Base-by-base conservation (phyloP, 116 monocot genomes). In the Thalassia testudinum region DNA sequence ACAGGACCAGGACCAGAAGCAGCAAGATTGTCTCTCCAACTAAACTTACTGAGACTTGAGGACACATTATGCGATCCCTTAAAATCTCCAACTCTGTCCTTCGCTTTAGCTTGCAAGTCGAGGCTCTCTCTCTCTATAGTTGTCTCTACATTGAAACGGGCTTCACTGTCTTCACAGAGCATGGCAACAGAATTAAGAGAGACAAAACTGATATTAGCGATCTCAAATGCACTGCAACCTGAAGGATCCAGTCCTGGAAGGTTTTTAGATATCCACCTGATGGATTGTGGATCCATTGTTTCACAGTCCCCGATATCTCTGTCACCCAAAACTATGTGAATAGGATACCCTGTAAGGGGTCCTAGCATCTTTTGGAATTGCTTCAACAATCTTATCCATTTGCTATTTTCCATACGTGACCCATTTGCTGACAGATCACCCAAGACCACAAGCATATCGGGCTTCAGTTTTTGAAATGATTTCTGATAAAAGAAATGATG, bases 361-460 rank as follows among this genome's bases (percentile, higher is more conserved):
- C 78, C 86, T 17, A 78, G 51, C 57, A 86, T 72, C 50, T 4
- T 50, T 12, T 78, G 38, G 27, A 86, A 78, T 28, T 81, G 77
- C 21, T 62, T 62, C 49, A 86, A 47, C 26, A 78, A 60, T 1
- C 49, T 29, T 15, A 67, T 22, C 77, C 81, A 81, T 60, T 75
- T 63, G 37, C 47, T 43, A 11, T 63, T 56, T 7, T 60, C 54
- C 20, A 70, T 24, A 30, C 52, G 14, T 2, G 48, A 61, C 11
- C 78, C 76, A 53, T 43, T 65, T 11, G 77, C 72, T 1, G 81
- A 63, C n/a, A 78, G 49, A 53, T 81, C 86, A 0, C 81, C 86
- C 71, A 86, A 54, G 1, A 86, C 71, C 21, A 86, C 43, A 47
- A 86, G 71, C 75, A 86, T 75, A 60, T 86, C 78, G 1, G 77